Evolutionary conservation across 805 yeast species (phyloP).

Genomic region (Candida vaughaniae): DNA sequence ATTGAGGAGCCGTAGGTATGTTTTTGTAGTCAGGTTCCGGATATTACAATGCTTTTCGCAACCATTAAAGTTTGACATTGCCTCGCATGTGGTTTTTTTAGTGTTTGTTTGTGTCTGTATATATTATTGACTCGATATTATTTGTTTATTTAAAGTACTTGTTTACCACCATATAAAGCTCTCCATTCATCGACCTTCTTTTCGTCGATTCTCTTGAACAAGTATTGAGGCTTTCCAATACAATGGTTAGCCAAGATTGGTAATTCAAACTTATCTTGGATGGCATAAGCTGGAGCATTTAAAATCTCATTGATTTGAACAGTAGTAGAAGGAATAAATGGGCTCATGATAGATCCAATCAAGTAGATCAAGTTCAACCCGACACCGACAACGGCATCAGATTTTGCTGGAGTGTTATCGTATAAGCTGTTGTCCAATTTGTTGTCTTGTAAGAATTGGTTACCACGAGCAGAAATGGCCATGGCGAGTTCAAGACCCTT

Average conservation of each 20-base stretch:
- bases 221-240: conserved; percentile 86
- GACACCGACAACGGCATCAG: conserved; percentile 90
- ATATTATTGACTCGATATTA: too few relatives aligned
- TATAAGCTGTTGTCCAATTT: conserved; percentile 87
- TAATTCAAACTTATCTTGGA: conserved; percentile 72
- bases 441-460: conserved; percentile 92
- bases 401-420: conserved; percentile 68
- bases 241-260: conserved; percentile 77
- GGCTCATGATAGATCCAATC: conserved; percentile 77
- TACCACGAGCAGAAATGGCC: conserved; percentile 90
- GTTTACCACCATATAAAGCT: conserved; percentile 78
- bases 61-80: too few relatives aligned
- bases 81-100: too few relatives aligned
- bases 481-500: conserved; percentile 90
- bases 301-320: conserved; percentile 70
- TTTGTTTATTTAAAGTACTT: too few relatives aligned
- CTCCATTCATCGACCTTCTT: conserved; percentile 87
- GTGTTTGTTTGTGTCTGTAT: too few relatives aligned
- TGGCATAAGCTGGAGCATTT: conserved; percentile 76
- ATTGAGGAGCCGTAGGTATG: too few relatives aligned
- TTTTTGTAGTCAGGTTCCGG: too few relatives aligned
- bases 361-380: conserved; percentile 86
- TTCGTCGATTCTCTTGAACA: conserved; percentile 90
- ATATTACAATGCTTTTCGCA: too few relatives aligned
- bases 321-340: conserved; percentile 88